phyloP scores from a whole-genome alignment of 805 yeast genomes.

The Jamesozyma lodderae region DNA sequence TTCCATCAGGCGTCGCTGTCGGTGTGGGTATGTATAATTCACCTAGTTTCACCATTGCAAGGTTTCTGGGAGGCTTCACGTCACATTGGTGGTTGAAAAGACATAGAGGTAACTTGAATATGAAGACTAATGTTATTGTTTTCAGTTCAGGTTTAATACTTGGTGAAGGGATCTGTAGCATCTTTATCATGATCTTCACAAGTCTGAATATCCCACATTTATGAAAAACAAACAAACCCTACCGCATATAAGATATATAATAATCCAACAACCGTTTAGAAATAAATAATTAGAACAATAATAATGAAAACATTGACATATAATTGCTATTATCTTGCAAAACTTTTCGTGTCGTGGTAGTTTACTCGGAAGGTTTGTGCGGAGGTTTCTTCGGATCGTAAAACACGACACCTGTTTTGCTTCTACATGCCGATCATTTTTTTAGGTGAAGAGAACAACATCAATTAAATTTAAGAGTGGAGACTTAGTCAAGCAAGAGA shows the following conservation, averaged over 20 bases:
- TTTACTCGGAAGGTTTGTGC: too few species aligned
- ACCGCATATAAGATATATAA: too few species aligned
- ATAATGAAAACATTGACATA: too few species aligned
- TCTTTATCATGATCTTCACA: slow-evolving; percentile 69
- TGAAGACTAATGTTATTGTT: slow-evolving; percentile 69
- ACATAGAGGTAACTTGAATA: slow-evolving; percentile 32
- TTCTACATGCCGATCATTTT: too few species aligned
- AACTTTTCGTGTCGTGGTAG: too few species aligned
- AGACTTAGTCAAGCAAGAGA: too few species aligned
- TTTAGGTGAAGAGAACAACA: too few species aligned
- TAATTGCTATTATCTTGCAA: too few species aligned
- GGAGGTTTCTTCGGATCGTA: too few species aligned
- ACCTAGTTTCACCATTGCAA: slow-evolving; percentile 87
- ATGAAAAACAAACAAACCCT: too few species aligned
- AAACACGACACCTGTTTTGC: too few species aligned
- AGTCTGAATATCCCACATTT: slow-evolving; percentile 58
- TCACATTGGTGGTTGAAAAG: slow-evolving; percentile 49
- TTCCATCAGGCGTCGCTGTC: slow-evolving; percentile 94
- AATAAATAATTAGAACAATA: neutral
- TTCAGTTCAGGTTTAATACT: slow-evolving; percentile 85
- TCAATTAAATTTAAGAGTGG: too few species aligned
- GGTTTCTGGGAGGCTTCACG: slow-evolving; percentile 80
- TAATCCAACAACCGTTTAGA: neutral
- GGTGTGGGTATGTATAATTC: slow-evolving; percentile 94
- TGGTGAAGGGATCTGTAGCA: slow-evolving; percentile 89